phyloP scores from a whole-genome alignment of 1,284 basidiomycete genomes.

The Cutaneotrichosporon sp. region DNA sequence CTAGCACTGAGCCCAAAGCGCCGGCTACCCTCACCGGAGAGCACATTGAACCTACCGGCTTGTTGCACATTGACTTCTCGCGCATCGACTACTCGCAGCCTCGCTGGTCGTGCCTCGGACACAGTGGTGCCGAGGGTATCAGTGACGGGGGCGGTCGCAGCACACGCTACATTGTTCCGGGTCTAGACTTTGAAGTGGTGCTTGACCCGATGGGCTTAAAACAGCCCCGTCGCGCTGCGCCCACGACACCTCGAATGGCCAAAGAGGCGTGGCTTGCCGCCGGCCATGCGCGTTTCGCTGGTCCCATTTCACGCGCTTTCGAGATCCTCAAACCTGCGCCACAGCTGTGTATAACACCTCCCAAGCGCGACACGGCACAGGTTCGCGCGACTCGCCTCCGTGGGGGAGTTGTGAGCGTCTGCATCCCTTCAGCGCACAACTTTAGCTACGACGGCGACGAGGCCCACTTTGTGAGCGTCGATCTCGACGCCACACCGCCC shows the following conservation, averaged over 20 bases:
- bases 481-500: background rate
- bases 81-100: conserved; percentile 1
- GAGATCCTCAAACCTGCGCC: conserved; percentile 39
- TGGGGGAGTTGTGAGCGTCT: background rate
- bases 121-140: background rate
- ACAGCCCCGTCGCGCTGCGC: no score
- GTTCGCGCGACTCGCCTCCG: conserved; percentile 7
- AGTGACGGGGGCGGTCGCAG: no score
- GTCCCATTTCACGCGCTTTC: conserved; percentile 7
- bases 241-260: background rate
- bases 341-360: conserved; percentile 18
- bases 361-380: background rate
- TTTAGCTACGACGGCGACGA: background rate
- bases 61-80: background rate
- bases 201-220: no score
- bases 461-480: background rate
- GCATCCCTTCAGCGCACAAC: background rate
- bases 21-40: background rate
- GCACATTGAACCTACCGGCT: background rate
- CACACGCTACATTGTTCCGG: no score
- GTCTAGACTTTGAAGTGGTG: no score
- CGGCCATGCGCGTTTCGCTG: background rate
- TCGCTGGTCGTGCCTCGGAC: background rate
- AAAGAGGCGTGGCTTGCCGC: background rate
- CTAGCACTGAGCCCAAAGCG: conserved; percentile 19